phyloP scores from a whole-genome alignment of 306 rosid species.

The Dryas drummondii region DNA sequence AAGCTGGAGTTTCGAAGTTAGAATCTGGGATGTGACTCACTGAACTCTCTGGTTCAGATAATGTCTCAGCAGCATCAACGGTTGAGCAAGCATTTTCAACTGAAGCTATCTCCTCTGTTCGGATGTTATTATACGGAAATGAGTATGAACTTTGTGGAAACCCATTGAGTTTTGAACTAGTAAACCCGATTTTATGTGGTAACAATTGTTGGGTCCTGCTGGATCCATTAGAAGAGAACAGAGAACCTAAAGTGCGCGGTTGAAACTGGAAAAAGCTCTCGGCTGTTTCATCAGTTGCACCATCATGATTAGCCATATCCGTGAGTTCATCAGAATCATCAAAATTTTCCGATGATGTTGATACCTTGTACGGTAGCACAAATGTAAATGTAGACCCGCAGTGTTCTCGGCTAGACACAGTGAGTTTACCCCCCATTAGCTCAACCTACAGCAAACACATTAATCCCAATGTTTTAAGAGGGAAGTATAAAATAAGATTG shows the following conservation, averaged over 20 bases:
- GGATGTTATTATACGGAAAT: slow-evolving; percentile 29
- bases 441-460: slow-evolving; percentile 66
- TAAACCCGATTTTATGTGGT: slow-evolving; percentile 44
- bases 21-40: slow-evolving; percentile 30
- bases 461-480: neutral
- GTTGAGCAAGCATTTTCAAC: slow-evolving; percentile 43
- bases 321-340: slow-evolving; percentile 73
- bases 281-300: slow-evolving; percentile 45
- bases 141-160: slow-evolving; percentile 37
- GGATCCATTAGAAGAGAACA: slow-evolving; percentile 70
- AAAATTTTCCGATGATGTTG: slow-evolving; percentile 48
- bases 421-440: slow-evolving; percentile 88
- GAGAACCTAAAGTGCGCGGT: slow-evolving; percentile 81
- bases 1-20: slow-evolving; percentile 25
- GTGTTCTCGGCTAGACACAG: slow-evolving; percentile 78
- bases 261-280: slow-evolving; percentile 88
- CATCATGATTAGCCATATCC: slow-evolving; percentile 57
- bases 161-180: slow-evolving; percentile 55
- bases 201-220: slow-evolving; percentile 51
- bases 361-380: slow-evolving; percentile 82
- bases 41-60: slow-evolving; percentile 45
- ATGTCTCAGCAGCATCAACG: slow-evolving; percentile 34
- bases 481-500: neutral
- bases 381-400: slow-evolving; percentile 88
- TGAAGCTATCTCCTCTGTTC: slow-evolving; percentile 36